Base-by-base conservation (phyloP, 108 stramenopile species). In the Mayamaea pseudoterrestris region DNA sequence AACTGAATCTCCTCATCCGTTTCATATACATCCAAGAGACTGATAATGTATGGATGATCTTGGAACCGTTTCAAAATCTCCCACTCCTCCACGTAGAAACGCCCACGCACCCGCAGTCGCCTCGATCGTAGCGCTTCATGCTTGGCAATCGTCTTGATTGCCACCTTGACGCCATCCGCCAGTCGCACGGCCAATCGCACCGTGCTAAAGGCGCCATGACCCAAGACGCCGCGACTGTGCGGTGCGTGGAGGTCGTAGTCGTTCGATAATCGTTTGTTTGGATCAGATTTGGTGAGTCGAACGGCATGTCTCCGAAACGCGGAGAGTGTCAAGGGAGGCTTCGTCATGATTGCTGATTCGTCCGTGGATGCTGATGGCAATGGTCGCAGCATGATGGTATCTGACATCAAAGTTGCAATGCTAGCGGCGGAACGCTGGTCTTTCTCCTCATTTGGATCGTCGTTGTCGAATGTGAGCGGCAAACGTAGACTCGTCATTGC, bases 111-210 rank as follows among this genome's bases (percentile, higher is more conserved):
- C 24, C 71, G 57, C 18, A 72, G 50, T 27, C 73, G 55, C 49
- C 73, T 71, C 16, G 83, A 57, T 50, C 83, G 59, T n/a, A 91
- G 49, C 5, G 77, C 79, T 53, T 86, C 80, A 47, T 79, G 78
- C 65, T 92, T 92, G 59, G 80, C 69, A 42, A 92, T 75, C 21
- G 69, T 83, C 47, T 92, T 92, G 46, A 92, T 72, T n/a, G 90
- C 90, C 43, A 91, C 81, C 24, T 62, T 57, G 8, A 23, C 35
- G 6, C 65, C 68, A 32, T 78, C 66, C 2, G 48, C 39, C 0
- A 55, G 55, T 24, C 73, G 74, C 41, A 65, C 41, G 23, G 84
- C 86, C 45, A 80, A 51, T 45, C 78, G 65, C 16, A 41, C 90
- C 14, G 83, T 90, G 21, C 71, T 69, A 26, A 76, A 79, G 40